Evolutionary conservation across 2,329 filamentous ascomycete species (phyloP), one percentile per base, ranked within the genome.

Genomic region (Stemphylium vesicarium): DNA sequence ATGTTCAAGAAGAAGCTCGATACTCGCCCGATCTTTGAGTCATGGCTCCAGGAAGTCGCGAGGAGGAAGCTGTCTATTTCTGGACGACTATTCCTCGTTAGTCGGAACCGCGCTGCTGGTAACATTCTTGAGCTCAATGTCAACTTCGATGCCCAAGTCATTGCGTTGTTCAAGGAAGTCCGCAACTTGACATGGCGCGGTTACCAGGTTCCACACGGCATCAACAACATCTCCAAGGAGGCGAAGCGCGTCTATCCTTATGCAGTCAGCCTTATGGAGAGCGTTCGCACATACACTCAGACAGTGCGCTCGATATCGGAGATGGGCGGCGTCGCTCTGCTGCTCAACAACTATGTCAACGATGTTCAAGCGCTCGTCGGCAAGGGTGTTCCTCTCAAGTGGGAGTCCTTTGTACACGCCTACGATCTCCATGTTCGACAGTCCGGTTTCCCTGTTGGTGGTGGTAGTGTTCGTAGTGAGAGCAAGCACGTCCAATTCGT

Each of bases 171-270:
- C 83, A 99, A 99, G 73, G 95, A 99, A 79, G 96, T 96, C 22
- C 88, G 96, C 36, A 99, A 99, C 71, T 80, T 99, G 38, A 87
- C 92, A 11, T 99, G 95, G 94, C 88, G 96, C 59, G 95, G 92
- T 63, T 99, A 92, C 74, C 89, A 91, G 52, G 91, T 99, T 20
- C 96, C 96, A 8, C 95, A 99, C 75, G 88, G 91, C 12, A 92
- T 99, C 70, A 96, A 89, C 76, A 98, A 92, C 60, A 92, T 96
- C 49, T 96, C 96, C 1, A 99, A 98, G 76, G 95, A 99, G 74
- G 96, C 95, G n/a, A 96, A 97, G 78, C 87, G 95, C 48, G 95
- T 99, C 4, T 99, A 99, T 68, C 95, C 95, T 0, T 99, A 96
- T 70, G 95, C 96, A 20, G 93, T 99, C 62, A 98, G 93, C 71